A percentile compares a stretch with the other conserved stretches of the same genome.
phyloP scores from a whole-genome alignment of 2,329 filamentous ascomycete species.

The Teratosphaeria pseudoeucalypti region DNA sequence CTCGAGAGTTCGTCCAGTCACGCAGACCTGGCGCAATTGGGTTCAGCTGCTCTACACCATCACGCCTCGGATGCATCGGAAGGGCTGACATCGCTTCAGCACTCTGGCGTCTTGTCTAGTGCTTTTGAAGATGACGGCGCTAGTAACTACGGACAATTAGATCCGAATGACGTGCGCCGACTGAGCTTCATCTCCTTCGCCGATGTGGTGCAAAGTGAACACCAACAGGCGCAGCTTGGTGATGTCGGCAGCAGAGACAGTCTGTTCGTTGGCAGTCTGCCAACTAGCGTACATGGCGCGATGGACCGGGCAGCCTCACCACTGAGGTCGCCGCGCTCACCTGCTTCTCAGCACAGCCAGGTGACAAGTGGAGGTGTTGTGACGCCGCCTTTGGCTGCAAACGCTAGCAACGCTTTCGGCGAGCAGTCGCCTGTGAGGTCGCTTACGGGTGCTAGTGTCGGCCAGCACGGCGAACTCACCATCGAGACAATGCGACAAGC shows the following conservation, averaged over 20 bases:
- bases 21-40: slow-evolving; percentile 17
- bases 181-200: slow-evolving; percentile 95
- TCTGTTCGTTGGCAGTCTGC: slow-evolving; percentile 39
- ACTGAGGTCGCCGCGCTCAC: slow-evolving; percentile 55
- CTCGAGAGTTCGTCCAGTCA: slow-evolving; percentile 21
- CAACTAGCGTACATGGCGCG: slow-evolving; percentile 13
- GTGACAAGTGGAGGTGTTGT: slow-evolving; percentile 12
- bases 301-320: slow-evolving; percentile 67
- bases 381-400: slow-evolving; percentile 41
- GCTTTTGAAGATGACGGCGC: slow-evolving; percentile 46
- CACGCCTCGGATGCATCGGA: slow-evolving; percentile 13
- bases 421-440: slow-evolving; percentile 2
- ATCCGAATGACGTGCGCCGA: slow-evolving; percentile 67
- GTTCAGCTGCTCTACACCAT: slow-evolving; percentile 11
- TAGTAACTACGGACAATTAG: slow-evolving; percentile 68
- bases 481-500: slow-evolving; percentile 94
- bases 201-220: slow-evolving; percentile 82
- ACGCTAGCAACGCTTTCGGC: slow-evolving; percentile 6
- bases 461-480: slow-evolving; percentile 58
- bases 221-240: slow-evolving; percentile 29
- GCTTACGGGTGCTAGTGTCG: slow-evolving; percentile 8
- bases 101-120: slow-evolving; percentile 59
- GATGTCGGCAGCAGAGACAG: slow-evolving; percentile 56
- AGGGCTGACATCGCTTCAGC: slow-evolving; percentile 59
- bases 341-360: slow-evolving; percentile 11